Evolutionary conservation across 345 rosid species (phyloP), one percentile per base, ranked within the genome.

Genomic region (Reutealis trisperma): DNA sequence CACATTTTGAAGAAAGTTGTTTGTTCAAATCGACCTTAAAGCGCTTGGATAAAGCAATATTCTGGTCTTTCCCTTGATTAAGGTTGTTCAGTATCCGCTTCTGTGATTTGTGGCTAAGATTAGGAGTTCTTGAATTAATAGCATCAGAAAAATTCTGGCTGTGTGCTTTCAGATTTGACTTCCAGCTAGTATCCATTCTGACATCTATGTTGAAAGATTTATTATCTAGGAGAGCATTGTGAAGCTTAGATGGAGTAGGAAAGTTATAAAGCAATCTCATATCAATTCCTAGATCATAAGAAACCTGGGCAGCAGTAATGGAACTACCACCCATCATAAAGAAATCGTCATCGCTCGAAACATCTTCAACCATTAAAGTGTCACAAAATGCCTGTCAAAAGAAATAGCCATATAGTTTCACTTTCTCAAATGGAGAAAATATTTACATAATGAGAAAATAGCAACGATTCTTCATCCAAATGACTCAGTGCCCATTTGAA

Each of bases 301-400:
- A 87, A 85, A 82, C 91, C 80, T 92, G 94, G 7, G 99, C 96
- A 49, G 99, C 99, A 30, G 94, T 67, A 68, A 96, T 77, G 59
- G 99, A 96, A 84, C 91, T 89, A 76, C 99, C 99, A 78, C 98
- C 99, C 80, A 92, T 83, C 59, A 72, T 74, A 84, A 96, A 96
- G 86, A 96, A 96, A 87, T 96, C 89, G 71, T 87, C 96, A 82
- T 88, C 86, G 45, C 82, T 85, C 69, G 88, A 86, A 77, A 96
- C 87, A 76, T 87, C 93, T 82, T 87, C 83, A 66, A 91, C 84
- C 91, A 87, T 74, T 84, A 93, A 76, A 79, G 89, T 92, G 67
- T 90, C 88, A 86, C 87, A 85, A 87, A 92, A 84, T 60, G 93
- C 97, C 99, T 95, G 86, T 55, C 73, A 81, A 63, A 63, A 73